Evolutionary conservation across 805 yeast species (phyloP).

Genomic region (Pichia scutulata): DNA sequence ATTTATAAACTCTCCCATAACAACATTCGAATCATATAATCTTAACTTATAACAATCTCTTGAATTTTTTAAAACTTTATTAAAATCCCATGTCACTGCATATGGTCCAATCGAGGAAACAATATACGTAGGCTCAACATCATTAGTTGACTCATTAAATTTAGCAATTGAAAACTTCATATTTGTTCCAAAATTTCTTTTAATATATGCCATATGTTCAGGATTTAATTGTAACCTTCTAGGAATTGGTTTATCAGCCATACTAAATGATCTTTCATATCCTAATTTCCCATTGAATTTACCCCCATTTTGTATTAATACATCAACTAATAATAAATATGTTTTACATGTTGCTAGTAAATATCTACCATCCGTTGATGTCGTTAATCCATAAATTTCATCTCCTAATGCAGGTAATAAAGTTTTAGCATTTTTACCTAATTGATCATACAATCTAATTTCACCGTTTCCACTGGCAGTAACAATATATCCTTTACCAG

Average conservation of each 20-base stretch:
- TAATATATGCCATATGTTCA: conserved; percentile 62
- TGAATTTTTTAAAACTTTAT: conserved; percentile 47
- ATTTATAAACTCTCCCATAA: conserved; percentile 73
- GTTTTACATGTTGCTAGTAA: conserved; percentile 71
- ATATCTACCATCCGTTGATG: conserved; percentile 76
- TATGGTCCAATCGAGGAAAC: conserved; percentile 78
- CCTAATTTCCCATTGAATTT: conserved; percentile 54
- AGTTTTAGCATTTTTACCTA: conserved; percentile 74
- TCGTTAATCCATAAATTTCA: conserved; percentile 56
- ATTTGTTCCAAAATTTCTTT: conserved; percentile 39
- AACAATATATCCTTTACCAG: conserved; percentile 67
- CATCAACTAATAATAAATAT: conserved; percentile 64
- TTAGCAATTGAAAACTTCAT: conserved; percentile 63
- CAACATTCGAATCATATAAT: conserved; percentile 50
- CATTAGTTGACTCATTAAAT: conserved; percentile 68
- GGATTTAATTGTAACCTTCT: conserved; percentile 60
- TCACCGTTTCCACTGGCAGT: conserved; percentile 73
- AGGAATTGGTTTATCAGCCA: conserved; percentile 61
- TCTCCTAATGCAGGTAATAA: conserved; percentile 80
- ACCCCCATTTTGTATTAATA: conserved; percentile 48
- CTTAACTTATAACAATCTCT: conserved; percentile 54
- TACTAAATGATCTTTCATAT: conserved; percentile 55
- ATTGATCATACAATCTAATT: conserved; percentile 59
- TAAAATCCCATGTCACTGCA: conserved; percentile 73
- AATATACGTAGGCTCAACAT: conserved; percentile 45